Percentiles rank a stretch among this genome's conserved stretches.
phyloP scores from a whole-genome alignment of 805 yeast species.

The Starmerella apicola region DNA sequence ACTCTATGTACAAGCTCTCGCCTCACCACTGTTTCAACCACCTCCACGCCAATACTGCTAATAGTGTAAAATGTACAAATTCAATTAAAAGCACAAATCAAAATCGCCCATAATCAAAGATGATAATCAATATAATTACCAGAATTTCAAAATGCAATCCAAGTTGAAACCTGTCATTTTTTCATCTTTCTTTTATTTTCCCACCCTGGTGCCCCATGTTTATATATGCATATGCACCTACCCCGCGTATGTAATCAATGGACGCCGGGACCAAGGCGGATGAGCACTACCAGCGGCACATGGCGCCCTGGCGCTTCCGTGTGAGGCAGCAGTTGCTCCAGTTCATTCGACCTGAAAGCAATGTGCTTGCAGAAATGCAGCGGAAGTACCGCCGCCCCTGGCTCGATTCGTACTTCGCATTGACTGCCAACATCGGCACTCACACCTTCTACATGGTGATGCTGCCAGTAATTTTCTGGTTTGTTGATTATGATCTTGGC shows the following conservation, averaged over 20 bases:
- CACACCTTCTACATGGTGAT: conserved; percentile 87
- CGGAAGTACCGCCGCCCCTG: conserved; percentile 32
- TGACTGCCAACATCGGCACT: conserved; percentile 80
- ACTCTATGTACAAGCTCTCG: too few species aligned
- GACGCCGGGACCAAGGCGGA: conserved; percentile 70
- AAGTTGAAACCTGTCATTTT: too few species aligned
- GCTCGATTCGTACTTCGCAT: conserved; percentile 66
- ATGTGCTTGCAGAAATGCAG: conserved; percentile 47
- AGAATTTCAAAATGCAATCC: too few species aligned
- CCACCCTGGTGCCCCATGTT: neutral
- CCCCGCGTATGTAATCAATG: conserved; percentile 2
- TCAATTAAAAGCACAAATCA: too few species aligned
- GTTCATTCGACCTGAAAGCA: conserved; percentile 52
- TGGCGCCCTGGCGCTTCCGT: conserved; percentile 36
- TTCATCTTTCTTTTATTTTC: neutral
- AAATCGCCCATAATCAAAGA: too few species aligned
- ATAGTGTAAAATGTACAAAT: too few species aligned
- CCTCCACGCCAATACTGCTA: too few species aligned
- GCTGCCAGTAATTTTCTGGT: conserved; percentile 78
- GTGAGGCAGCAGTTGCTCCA: conserved; percentile 45
- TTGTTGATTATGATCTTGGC: conserved; percentile 45
- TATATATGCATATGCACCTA: neutral
- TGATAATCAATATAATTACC: too few species aligned
- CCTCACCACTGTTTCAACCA: too few species aligned
- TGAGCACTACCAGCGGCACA: conserved; percentile 48